phyloP scores from a whole-genome alignment of 2,329 filamentous ascomycete species.

The Fusarium pseudocircinatum region DNA sequence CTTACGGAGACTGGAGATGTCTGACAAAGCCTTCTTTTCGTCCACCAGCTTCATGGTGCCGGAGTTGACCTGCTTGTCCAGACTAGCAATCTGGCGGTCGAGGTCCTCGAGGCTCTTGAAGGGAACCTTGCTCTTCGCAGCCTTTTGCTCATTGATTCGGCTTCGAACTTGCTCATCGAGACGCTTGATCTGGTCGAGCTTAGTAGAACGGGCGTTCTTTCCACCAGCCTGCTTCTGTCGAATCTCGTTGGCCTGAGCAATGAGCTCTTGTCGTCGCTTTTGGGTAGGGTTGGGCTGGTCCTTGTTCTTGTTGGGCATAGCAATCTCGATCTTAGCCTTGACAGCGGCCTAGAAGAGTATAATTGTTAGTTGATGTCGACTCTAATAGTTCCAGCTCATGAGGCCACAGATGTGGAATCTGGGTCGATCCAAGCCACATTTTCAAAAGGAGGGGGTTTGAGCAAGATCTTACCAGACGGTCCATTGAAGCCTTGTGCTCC shows the following conservation, averaged over 20 bases:
- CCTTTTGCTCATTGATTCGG: constrained; percentile 87
- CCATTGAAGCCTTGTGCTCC: constrained; percentile 81
- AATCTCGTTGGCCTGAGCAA: constrained; percentile 83
- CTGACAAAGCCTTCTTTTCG: constrained; percentile 90
- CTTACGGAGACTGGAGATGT: constrained; percentile 86
- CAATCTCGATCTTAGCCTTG: constrained; percentile 88
- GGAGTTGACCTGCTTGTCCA: constrained; percentile 87
- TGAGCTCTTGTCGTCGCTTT: constrained; percentile 87
- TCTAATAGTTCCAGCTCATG: constrained; percentile 9
- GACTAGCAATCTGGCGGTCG: constrained; percentile 80
- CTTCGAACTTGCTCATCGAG: constrained; percentile 90
- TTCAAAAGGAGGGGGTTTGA: constrained; percentile 18
- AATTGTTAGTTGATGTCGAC: constrained; percentile 22
- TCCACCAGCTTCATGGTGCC: constrained; percentile 96
- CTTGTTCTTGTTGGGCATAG: constrained; percentile 76
- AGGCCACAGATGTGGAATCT: constrained; percentile 33
- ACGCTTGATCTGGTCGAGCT: constrained; percentile 91
- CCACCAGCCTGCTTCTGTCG: constrained; percentile 86
- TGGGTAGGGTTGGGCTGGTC: constrained; percentile 82
- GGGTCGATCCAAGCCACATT: constrained; percentile 15
- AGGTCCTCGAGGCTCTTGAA: constrained; percentile 92
- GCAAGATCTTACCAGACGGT: constrained; percentile 55
- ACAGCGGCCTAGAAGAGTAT: constrained; percentile 74
- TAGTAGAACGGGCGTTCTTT: constrained; percentile 81
- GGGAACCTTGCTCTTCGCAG: constrained; percentile 78